Evolutionary conservation across 306 rosid genomes (phyloP).

Genomic region (Pterocarpus santalinus): DNA sequence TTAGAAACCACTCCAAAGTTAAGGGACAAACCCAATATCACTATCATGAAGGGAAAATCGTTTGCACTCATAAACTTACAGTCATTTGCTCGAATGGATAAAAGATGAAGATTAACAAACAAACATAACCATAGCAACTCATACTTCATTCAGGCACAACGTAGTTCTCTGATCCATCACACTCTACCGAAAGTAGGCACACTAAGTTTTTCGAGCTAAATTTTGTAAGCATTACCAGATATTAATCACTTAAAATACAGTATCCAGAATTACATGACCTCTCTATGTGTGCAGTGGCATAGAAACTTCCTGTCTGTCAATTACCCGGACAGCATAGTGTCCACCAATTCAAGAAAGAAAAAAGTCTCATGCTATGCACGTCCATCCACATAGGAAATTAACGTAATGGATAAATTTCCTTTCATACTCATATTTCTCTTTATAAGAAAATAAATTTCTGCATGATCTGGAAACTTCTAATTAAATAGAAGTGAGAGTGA

Average conservation of each 20-base stretch:
- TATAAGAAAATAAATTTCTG: constrained; percentile 9
- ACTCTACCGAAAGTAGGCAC: constrained; percentile 16
- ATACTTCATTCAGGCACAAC: neutral
- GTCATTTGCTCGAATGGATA: neutral
- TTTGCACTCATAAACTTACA: neutral
- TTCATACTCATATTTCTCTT: constrained; percentile 12
- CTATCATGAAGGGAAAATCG: neutral
- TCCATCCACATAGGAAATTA: constrained; percentile 22
- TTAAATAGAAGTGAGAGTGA: constrained; percentile 31
- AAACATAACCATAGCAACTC: constrained; percentile 7
- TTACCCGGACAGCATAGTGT: neutral
- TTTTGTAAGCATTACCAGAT: constrained; percentile 11
- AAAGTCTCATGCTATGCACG: neutral
- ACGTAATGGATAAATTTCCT: constrained; percentile 22
- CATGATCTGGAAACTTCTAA: constrained; percentile 20
- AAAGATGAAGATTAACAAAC: neutral
- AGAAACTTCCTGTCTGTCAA: constrained; percentile 10
- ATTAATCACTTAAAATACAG: neutral
- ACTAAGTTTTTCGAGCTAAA: neutral
- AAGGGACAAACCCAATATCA: constrained; percentile 18
- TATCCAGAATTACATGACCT: constrained; percentile 15
- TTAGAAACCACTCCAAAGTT: constrained; percentile 8
- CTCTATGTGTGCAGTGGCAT: constrained; percentile 10
- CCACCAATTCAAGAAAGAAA: constrained; percentile 4
- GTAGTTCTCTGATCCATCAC: constrained; percentile 13